phyloP scores from a whole-genome alignment of 305 asterid species.

The Solanum hybrid region DNA sequence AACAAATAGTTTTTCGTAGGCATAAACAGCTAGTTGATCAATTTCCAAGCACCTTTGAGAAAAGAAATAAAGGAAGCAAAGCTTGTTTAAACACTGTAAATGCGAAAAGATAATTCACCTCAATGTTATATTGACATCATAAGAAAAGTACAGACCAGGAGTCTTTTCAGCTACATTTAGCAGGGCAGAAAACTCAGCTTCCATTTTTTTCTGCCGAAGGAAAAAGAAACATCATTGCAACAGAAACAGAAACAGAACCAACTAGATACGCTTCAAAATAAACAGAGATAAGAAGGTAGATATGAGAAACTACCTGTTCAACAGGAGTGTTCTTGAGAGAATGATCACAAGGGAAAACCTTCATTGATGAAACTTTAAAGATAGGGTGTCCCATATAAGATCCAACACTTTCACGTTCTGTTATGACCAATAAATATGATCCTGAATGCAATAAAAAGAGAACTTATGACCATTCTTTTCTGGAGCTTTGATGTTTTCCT shows the following conservation, averaged over 20 bases:
- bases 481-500: neutral
- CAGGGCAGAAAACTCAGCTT: slow-evolving; percentile 56
- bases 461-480: neutral
- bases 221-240: slow-evolving; percentile 12
- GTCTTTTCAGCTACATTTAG: slow-evolving; percentile 60
- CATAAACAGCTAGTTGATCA: neutral
- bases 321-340: slow-evolving; percentile 60
- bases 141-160: slow-evolving; percentile 78
- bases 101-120: slow-evolving; percentile 37
- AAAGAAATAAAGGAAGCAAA: neutral
- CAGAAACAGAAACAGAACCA: neutral
- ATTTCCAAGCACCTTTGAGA: neutral
- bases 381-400: slow-evolving; percentile 61
- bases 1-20: neutral
- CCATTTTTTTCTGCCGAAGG: slow-evolving; percentile 67
- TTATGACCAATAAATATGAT: slow-evolving; percentile 63
- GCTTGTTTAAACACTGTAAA: neutral
- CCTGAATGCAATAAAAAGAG: slow-evolving; percentile 39
- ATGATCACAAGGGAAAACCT: slow-evolving; percentile 79
- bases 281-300: neutral
- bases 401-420: slow-evolving; percentile 78
- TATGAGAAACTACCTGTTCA: slow-evolving; percentile 44
- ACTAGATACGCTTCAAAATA: neutral
- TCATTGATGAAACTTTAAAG: slow-evolving; percentile 72
- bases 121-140: slow-evolving; percentile 81